phyloP scores from a whole-genome alignment of 164 flowering plant genomes.

The Vitis rotundifolia region DNA sequence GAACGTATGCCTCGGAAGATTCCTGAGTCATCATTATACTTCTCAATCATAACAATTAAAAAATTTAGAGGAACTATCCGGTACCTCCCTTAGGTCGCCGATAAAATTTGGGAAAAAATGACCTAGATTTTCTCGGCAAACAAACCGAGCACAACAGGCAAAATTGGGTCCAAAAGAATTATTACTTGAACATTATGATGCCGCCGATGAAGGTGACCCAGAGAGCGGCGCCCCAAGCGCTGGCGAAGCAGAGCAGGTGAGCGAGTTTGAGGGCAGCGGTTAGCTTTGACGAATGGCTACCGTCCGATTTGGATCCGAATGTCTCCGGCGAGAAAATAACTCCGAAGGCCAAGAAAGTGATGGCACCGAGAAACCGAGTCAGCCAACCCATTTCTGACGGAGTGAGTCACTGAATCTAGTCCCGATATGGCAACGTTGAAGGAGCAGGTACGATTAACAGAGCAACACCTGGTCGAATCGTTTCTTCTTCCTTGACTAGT shows the following conservation, averaged over 20 bases:
- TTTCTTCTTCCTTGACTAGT: no score
- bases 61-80: background rate
- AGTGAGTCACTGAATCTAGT: no score
- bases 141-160: background rate
- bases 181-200: slow-evolving; percentile 99
- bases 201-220: slow-evolving; percentile 99
- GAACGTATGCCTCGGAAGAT: slow-evolving; percentile 93
- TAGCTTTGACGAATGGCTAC: slow-evolving; percentile 38
- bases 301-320: slow-evolving; percentile 67
- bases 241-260: slow-evolving; percentile 86
- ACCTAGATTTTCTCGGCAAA: background rate
- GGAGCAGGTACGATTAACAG: no score
- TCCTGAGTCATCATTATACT: slow-evolving; percentile 31
- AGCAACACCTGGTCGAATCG: no score
- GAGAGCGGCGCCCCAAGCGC: slow-evolving; percentile 86
- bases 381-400: slow-evolving; percentile 72
- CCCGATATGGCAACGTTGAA: no score
- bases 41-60: background rate
- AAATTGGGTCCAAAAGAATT: background rate
- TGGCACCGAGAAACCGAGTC: slow-evolving; percentile 63
- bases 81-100: no score
- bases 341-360: slow-evolving; percentile 75
- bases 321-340: slow-evolving; percentile 86
- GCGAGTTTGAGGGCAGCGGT: slow-evolving; percentile 54
- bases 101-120: no score